These are phyloP conservation scores for Amphicarpaea edgeworthii DNA, from an alignment of 306 rosid genomes.

Conservation along the genomic window DNA sequence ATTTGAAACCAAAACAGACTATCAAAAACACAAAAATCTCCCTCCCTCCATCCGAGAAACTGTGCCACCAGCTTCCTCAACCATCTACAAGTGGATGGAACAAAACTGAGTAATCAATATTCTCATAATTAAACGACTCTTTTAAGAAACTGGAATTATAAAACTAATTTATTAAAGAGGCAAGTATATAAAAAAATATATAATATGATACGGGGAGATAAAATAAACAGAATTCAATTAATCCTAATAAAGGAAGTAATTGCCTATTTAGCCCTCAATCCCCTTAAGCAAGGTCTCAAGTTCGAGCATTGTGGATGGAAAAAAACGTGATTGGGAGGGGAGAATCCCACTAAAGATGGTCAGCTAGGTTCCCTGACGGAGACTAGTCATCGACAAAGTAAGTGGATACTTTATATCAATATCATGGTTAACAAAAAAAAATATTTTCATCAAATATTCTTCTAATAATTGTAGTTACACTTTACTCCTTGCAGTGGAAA, in stretches of 20 bases:
- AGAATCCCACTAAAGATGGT: too few species aligned
- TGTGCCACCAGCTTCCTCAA: slow-evolving; percentile 93
- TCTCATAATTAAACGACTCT: slow-evolving; percentile 20
- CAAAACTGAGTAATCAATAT: slow-evolving; percentile 18
- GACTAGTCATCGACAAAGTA: too few species aligned
- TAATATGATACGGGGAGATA: not conserved
- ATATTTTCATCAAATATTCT: not conserved
- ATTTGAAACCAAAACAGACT: slow-evolving; percentile 92
- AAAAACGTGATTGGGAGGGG: too few species aligned
- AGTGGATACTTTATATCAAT: too few species aligned
- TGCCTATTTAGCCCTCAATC: not conserved
- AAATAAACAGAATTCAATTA: not conserved
- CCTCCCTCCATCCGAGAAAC: slow-evolving; percentile 94
- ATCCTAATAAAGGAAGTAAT: not conserved
- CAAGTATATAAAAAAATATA: not conserved
- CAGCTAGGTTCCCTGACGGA: too few species aligned
- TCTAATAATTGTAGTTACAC: not conserved
- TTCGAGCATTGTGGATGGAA: too few species aligned
- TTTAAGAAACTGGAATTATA: not conserved
- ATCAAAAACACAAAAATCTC: slow-evolving; percentile 86
- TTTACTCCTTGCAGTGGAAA: too few species aligned
- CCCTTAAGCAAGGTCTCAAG: too few species aligned
- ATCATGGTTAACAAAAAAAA: too few species aligned
- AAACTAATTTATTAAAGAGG: not conserved
- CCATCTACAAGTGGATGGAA: slow-evolving; percentile 61